Conservation (phyloP, 192 early-diverging fungal species). For the Umbelopsis ramanniana region DNA sequence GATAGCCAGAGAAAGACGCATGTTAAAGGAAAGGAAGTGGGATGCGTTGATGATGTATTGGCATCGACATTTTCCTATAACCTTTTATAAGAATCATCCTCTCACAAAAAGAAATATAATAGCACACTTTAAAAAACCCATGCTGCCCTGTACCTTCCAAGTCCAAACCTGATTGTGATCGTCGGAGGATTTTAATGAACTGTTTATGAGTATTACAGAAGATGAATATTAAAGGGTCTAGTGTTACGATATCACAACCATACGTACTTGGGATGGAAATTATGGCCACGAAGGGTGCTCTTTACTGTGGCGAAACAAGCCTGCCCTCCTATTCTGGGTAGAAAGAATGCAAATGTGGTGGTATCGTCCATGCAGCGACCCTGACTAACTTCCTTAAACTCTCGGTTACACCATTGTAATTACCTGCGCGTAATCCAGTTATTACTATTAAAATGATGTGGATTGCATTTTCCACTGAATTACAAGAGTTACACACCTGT, state of each 20-base stretch:
- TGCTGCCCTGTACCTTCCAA: neutral
- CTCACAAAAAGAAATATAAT: neutral
- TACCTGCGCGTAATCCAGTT: neutral
- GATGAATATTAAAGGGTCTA: slow-evolving; percentile 11
- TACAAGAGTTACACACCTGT: neutral
- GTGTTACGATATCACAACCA: neutral
- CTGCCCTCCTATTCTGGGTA: neutral
- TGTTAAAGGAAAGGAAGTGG: neutral
- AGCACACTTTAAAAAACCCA: neutral
- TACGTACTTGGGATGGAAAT: slow-evolving; percentile 4
- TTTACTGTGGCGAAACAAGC: neutral
- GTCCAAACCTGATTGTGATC: neutral
- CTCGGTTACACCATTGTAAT: neutral
- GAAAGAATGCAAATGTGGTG: neutral
- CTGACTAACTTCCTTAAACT: neutral
- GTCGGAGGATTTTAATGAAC: slow-evolving; percentile 18
- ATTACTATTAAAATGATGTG: slow-evolving; percentile 2
- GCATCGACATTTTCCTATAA: too few relatives aligned
- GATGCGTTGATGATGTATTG: neutral
- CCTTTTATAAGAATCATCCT: neutral
- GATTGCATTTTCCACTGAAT: neutral
- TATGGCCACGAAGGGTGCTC: neutral
- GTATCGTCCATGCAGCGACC: neutral
- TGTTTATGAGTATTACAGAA: neutral
- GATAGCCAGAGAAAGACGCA: neutral